A percentile compares a stretch with the other conserved stretches of the same genome.
Evolutionary conservation across 345 rosid species (phyloP).

Genomic region (sweet orange (Citrus sinensis)): DNA sequence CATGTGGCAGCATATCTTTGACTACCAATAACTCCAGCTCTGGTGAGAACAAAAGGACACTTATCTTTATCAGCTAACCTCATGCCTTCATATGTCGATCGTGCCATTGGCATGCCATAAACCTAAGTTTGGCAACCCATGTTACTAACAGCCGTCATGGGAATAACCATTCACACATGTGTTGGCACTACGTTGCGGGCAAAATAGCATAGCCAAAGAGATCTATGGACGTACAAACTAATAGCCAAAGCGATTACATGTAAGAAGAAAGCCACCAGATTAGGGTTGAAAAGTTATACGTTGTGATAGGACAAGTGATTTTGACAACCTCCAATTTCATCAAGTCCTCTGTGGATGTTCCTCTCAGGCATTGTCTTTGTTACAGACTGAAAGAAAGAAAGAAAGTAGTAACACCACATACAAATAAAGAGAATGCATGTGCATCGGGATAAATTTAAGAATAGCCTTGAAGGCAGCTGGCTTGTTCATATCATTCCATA

Average conservation of each 20-base stretch:
- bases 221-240: neutral
- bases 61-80: conserved; percentile 48
- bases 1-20: too few relatives aligned
- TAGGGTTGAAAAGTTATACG: conserved; percentile 29
- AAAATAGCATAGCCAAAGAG: neutral
- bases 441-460: neutral
- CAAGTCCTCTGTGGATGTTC: conserved; percentile 75
- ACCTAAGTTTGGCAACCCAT: conserved; percentile 42
- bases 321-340: conserved; percentile 77
- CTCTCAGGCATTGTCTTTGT: conserved; percentile 95
- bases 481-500: conserved; percentile 99
- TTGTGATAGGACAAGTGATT: conserved; percentile 86
- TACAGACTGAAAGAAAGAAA: conserved; percentile 45
- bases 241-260: too few relatives aligned
- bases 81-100: conserved; percentile 88
- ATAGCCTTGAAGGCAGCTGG: conserved; percentile 82
- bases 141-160: neutral
- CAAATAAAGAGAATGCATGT: neutral
- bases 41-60: too few relatives aligned
- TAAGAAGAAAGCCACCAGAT: too few relatives aligned
- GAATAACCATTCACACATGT: neutral
- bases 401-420: conserved; percentile 18
- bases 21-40: too few relatives aligned
- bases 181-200: neutral
- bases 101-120: conserved; percentile 90